These are phyloP conservation scores for Wickerhamiella allomyrinae DNA, from an alignment of 805 yeast species.

Conservation along the genomic window DNA sequence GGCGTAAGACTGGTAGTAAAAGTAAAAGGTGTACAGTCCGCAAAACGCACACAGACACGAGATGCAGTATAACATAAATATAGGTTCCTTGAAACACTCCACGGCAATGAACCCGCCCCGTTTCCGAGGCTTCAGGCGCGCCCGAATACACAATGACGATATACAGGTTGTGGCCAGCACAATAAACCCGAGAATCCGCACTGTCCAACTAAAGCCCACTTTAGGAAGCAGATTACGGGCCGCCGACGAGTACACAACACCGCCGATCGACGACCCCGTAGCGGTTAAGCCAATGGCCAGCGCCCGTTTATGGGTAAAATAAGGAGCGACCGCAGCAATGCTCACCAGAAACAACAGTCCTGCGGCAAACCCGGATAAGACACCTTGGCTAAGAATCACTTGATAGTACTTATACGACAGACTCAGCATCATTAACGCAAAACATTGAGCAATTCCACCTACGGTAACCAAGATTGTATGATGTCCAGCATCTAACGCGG, in stretches of 20 bases:
- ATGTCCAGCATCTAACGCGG: slow-evolving; percentile 21
- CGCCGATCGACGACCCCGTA: slow-evolving; percentile 40
- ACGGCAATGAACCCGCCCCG: slow-evolving; percentile 18
- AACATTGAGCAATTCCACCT: slow-evolving; percentile 17
- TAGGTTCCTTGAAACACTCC: slow-evolving; percentile 19
- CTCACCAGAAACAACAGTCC: slow-evolving; percentile 32
- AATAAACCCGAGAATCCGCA: slow-evolving; percentile 35
- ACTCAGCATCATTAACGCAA: slow-evolving; percentile 22
- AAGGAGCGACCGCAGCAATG: slow-evolving; percentile 32
- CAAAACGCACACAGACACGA: slow-evolving; percentile 20
- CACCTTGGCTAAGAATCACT: slow-evolving; percentile 38
- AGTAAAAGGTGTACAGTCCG: slow-evolving; percentile 24
- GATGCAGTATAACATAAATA: slow-evolving; percentile 15
- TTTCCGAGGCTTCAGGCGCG: slow-evolving; percentile 22
- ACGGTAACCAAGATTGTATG: slow-evolving; percentile 15
- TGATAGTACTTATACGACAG: slow-evolving; percentile 33
- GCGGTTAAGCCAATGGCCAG: slow-evolving; percentile 35
- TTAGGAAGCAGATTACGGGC: slow-evolving; percentile 28
- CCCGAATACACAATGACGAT: slow-evolving; percentile 16
- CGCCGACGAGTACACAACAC: slow-evolving; percentile 35
- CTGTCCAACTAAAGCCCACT: slow-evolving; percentile 42
- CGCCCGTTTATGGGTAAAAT: slow-evolving; percentile 32
- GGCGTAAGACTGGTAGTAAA: slow-evolving; percentile 24
- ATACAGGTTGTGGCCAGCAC: slow-evolving; percentile 21
- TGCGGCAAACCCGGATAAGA: slow-evolving; percentile 34